phyloP scores from a whole-genome alignment of 345 rosid species.

The Heritiera fomes region DNA sequence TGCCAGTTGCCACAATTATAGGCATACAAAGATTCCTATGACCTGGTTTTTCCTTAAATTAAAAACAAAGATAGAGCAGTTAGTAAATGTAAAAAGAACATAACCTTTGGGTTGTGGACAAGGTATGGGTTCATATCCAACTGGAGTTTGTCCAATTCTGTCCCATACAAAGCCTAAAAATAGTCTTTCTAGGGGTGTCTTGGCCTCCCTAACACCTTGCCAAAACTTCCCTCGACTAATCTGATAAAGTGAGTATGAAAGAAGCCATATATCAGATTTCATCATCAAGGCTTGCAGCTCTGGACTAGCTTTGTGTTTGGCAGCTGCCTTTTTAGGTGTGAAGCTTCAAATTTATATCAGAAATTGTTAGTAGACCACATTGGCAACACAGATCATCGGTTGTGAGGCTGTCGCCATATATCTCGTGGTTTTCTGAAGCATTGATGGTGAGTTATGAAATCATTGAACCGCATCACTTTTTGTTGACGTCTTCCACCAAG shows the following conservation, averaged over 20 bases:
- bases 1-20: background rate
- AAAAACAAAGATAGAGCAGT: background rate
- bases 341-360: background rate
- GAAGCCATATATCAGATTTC: background rate
- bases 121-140: background rate
- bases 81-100: background rate
- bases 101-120: background rate
- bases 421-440: background rate
- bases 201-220: too few relatives aligned
- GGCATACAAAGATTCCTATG: slow-evolving; percentile 20
- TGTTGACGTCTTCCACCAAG: background rate
- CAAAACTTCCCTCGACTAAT: background rate
- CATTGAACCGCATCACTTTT: background rate
- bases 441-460: too few relatives aligned
- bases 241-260: background rate
- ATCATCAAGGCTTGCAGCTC: background rate
- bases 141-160: background rate
- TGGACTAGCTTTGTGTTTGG: background rate
- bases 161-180: background rate
- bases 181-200: too few relatives aligned
- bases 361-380: background rate
- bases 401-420: background rate
- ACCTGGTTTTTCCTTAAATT: background rate
- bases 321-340: background rate
- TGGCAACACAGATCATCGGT: background rate